phyloP scores from a whole-genome alignment of 768 basidiomycete genomes.

The Naganishia vishniacii region DNA sequence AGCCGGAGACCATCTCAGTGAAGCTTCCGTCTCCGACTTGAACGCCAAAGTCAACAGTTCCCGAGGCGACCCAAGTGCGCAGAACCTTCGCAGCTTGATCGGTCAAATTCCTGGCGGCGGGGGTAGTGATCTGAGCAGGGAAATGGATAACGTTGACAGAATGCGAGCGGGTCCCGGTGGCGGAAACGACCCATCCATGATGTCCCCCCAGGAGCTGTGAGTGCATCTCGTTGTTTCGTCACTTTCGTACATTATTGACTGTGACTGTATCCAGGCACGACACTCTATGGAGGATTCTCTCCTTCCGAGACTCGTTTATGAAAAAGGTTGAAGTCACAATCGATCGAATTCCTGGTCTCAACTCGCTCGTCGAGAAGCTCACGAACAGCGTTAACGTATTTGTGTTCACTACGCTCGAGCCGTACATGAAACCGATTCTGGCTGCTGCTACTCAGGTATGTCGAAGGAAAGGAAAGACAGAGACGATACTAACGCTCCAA shows the following conservation, averaged over 20 bases:
- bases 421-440: conserved; percentile 72
- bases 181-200: conserved; percentile 65
- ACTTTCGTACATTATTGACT: no score
- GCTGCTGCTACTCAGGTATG: conserved; percentile 57
- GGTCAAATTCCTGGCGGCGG: conserved; percentile 36
- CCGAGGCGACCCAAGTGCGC: conserved; percentile 53
- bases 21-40: conserved; percentile 78
- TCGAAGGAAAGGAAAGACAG: no score
- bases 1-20: conserved; percentile 54
- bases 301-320: conserved; percentile 72
- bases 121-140: conserved; percentile 59
- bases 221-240: background rate
- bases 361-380: conserved; percentile 67
- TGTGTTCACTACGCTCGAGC: conserved; percentile 77
- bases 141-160: conserved; percentile 67
- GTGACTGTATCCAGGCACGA: background rate
- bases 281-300: conserved; percentile 77
- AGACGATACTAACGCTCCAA: no score
- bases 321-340: conserved; percentile 62
- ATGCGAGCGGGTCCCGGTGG: conserved; percentile 56
- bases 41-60: conserved; percentile 71
- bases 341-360: conserved; percentile 78
- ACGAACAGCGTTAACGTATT: conserved; percentile 70
- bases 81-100: conserved; percentile 39
- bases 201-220: conserved; percentile 85